Base-by-base conservation (phyloP, 805 yeast genomes). In the Tanozyma kutaoensis region DNA sequence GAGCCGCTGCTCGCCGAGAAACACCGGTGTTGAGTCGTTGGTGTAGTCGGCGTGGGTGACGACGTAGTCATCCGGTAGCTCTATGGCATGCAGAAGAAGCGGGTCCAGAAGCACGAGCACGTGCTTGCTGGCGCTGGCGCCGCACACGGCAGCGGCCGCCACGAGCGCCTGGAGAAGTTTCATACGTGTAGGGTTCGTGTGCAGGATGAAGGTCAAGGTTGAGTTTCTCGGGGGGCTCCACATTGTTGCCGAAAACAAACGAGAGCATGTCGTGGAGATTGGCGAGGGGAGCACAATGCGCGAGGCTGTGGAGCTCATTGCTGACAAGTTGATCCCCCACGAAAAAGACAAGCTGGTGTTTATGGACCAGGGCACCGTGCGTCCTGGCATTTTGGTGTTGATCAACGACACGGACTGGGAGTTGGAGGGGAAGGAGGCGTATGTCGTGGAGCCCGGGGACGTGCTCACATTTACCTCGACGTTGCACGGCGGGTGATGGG, bases 331-430 rank as follows among this genome's bases (percentile, higher is more conserved):
- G 48, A 66, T 79, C 18, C 58, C 60, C 15, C 72, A 77, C 34
- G 59, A 69, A 19, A 70, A 69, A 32, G 85, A 78, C 43, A 55
- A 66, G 16, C 76, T 72, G 3, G 77, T 85, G 9, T 85, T 88
- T 43, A 61, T 86, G 5, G 91, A 81, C 40, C 86, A 81, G 38
- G 93, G 62, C 8, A 68, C 76, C 2, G 73, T 84, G 10, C 71
- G 97, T 27, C 95, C 97, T 0, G 98, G 98, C 2, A 82, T 88
- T 25, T 58, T 88, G 34, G 95, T 91, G 8, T 62, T 88, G 30
- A 78, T 88, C 35, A 88, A 88, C 45, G 97, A 88, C 46, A 74
- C 93, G 0, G 98, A 88, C 54, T 88, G 97, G 97, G 98, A 88
- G 44, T 53, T 88, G 10, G 93, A 85, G 48, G 97, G 84, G 8